These are phyloP conservation scores for Fusarium sp. DNA, from an alignment of 2,329 filamentous ascomycete species.

Conservation along the genomic window DNA sequence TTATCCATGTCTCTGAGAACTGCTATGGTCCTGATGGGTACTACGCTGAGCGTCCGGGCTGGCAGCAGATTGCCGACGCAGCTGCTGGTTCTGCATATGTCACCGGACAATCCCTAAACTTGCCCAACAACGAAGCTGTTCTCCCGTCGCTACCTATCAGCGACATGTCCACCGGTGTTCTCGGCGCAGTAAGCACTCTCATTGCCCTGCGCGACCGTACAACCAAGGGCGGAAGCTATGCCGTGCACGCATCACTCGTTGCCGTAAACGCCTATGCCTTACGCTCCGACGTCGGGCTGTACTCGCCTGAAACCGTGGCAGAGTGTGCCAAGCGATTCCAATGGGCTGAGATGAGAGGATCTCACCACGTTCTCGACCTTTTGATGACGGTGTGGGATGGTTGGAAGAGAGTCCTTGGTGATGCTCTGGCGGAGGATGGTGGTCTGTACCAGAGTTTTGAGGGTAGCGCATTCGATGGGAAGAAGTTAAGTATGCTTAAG, in stretches of 20 bases:
- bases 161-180: constrained; percentile 53
- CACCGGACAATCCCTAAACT: constrained; percentile 4
- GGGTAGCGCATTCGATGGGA: constrained; percentile 15
- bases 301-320: constrained; percentile 10
- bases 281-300: constrained; percentile 3
- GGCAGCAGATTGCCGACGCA: constrained; percentile 74
- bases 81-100: constrained; percentile 22
- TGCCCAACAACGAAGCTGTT: constrained; percentile 31
- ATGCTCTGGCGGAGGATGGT: background rate
- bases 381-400: constrained; percentile 23
- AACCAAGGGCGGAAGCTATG: constrained; percentile 29
- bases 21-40: constrained; percentile 71
- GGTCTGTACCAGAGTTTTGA: constrained; percentile 20
- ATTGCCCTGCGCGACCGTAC: constrained; percentile 52
- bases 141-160: constrained; percentile 47
- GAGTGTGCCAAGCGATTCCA: constrained; percentile 21
- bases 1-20: constrained; percentile 74
- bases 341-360: constrained; percentile 26
- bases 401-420: constrained; percentile 14
- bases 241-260: constrained; percentile 12
- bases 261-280: constrained; percentile 20
- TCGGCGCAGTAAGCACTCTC: constrained; percentile 51
- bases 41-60: constrained; percentile 71
- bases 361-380: constrained; percentile 25
- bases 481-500: constrained; percentile 21